These are phyloP conservation scores for Pythium biforme DNA, from an alignment of 352 stramenopile species.

Conservation along the genomic window DNA sequence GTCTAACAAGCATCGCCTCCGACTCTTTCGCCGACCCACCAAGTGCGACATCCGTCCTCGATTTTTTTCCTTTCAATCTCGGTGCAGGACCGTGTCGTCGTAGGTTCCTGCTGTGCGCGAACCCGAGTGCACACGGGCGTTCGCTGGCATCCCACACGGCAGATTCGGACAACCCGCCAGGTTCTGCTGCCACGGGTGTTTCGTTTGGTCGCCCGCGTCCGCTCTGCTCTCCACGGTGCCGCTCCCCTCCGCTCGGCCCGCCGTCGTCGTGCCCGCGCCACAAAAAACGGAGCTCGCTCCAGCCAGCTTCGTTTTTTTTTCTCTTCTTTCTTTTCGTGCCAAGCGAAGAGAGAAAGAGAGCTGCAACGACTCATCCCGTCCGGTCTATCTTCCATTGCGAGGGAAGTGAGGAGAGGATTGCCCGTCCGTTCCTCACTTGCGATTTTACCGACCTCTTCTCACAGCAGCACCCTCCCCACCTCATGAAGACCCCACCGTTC, in stretches of 20 bases:
- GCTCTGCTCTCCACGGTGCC: not conserved
- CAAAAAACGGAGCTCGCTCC: not conserved
- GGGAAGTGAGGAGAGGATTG: too few species aligned
- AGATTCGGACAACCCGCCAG: too few species aligned
- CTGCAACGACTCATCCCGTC: not conserved
- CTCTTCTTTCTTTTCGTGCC: not conserved
- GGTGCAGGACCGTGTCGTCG: not conserved
- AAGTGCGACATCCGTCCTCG: too few species aligned
- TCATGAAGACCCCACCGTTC: conserved; percentile 17
- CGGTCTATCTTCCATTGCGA: not conserved
- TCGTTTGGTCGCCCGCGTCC: not conserved
- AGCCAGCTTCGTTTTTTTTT: not conserved
- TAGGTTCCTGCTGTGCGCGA: not conserved
- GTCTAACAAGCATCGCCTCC: too few species aligned
- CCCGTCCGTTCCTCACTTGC: not conserved
- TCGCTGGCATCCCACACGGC: not conserved
- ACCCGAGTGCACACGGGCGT: not conserved
- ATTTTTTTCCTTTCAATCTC: not conserved
- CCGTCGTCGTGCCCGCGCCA: not conserved
- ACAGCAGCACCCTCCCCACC: not conserved
- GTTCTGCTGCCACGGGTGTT: not conserved
- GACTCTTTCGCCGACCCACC: not conserved
- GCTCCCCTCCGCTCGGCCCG: not conserved
- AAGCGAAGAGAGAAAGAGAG: not conserved
- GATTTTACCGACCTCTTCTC: not conserved